Evolutionary conservation across 1,139 yeast genomes (phyloP).

Genomic region (Candida tunisiensis): DNA sequence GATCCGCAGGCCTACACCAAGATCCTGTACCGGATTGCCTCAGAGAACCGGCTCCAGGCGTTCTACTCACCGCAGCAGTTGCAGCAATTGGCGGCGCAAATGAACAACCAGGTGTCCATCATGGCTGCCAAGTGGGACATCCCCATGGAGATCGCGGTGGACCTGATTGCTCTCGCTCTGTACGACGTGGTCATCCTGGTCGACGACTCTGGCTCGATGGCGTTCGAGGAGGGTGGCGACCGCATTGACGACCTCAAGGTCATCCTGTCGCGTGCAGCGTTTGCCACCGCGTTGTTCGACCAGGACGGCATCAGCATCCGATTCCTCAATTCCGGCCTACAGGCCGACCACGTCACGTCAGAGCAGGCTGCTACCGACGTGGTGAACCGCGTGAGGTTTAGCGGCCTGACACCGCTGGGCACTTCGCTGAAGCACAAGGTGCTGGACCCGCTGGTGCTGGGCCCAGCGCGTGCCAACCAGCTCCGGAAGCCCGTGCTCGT

Average conservation of each 20-base stretch:
- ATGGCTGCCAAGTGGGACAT: constrained; percentile 14
- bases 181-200: constrained; percentile 18
- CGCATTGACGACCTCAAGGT: constrained; percentile 19
- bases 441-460: too few species aligned
- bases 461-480: too few species aligned
- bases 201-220: constrained; percentile 21
- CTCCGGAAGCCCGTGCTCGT: too few species aligned
- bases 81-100: constrained; percentile 13
- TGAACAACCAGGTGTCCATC: constrained; percentile 10
- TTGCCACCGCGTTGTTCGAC: constrained; percentile 17
- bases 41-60: constrained; percentile 14
- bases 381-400: too few species aligned
- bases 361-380: too few species aligned
- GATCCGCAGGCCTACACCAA: too few species aligned
- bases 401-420: too few species aligned
- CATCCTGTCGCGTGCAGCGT: constrained; percentile 16
- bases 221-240: constrained; percentile 20
- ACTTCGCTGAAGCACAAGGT: too few species aligned
- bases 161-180: constrained; percentile 15
- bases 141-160: constrained; percentile 17
- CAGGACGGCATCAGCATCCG: constrained; percentile 18
- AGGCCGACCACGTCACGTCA: too few species aligned
- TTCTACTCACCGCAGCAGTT: constrained; percentile 17
- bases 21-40: constrained; percentile 13
- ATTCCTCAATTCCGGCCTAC: constrained; percentile 19